Conservation (phyloP, 1,284 basidiomycete genomes). For the Fomitopsis pinicola region DNA sequence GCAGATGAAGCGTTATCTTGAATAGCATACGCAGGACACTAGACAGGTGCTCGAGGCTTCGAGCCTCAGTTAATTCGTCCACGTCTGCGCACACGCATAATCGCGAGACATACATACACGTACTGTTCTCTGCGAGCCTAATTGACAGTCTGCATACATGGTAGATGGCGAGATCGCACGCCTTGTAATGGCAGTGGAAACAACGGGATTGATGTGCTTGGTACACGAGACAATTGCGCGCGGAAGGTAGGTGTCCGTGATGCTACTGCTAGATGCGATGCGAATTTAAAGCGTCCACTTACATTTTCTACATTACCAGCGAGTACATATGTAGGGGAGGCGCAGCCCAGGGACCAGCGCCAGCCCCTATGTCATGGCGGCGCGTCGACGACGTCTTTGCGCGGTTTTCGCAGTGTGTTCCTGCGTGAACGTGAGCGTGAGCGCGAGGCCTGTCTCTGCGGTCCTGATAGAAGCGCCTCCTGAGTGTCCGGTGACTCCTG, state of each 20-base stretch:
- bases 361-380: neutral
- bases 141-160: too few species aligned
- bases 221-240: too few species aligned
- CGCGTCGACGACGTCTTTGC: neutral
- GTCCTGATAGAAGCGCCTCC: neutral
- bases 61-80: too few species aligned
- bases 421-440: neutral
- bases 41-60: too few species aligned
- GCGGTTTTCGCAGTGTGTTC: conserved; percentile 3
- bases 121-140: too few species aligned
- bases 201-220: too few species aligned
- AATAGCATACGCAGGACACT: too few species aligned
- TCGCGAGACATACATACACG: too few species aligned
- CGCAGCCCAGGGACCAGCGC: neutral
- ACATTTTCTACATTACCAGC: neutral
- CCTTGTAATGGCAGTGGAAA: too few species aligned
- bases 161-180: too few species aligned
- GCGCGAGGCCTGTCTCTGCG: neutral
- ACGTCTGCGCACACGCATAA: too few species aligned
- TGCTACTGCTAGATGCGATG: neutral
- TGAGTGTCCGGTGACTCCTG: neutral
- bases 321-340: neutral
- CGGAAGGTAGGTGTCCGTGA: neutral
- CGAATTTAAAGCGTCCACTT: neutral
- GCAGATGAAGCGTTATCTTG: too few species aligned